A percentile compares a stretch with the other conserved stretches of the same genome.
Evolutionary conservation across 1,284 basidiomycete genomes (phyloP).

Genomic region (Fomitopsis palustris): DNA sequence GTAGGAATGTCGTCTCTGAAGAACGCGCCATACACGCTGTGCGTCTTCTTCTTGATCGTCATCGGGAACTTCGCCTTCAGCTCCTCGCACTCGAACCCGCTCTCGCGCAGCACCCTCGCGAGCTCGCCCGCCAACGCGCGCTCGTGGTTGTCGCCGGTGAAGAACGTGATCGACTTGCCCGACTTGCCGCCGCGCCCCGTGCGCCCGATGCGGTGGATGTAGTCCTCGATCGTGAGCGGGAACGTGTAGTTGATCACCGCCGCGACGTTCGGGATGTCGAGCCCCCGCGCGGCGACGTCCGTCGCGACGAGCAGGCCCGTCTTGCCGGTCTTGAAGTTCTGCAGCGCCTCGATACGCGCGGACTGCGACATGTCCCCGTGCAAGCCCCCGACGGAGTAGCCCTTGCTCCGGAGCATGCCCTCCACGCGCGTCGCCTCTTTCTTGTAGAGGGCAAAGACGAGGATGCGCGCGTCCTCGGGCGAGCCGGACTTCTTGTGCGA

Average conservation of each 20-base stretch:
- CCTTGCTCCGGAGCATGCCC: slow-evolving; percentile 72
- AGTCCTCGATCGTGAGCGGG: slow-evolving; percentile 94
- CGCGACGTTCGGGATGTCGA: slow-evolving; percentile 96
- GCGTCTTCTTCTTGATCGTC: slow-evolving; percentile 96
- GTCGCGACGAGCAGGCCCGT: slow-evolving; percentile 92
- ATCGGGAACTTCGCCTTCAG: slow-evolving; percentile 86
- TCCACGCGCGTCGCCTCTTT: slow-evolving; percentile 94
- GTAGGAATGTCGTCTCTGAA: slow-evolving; percentile 77
- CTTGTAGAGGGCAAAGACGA: slow-evolving; percentile 98
- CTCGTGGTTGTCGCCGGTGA: slow-evolving; percentile 88
- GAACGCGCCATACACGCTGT: slow-evolving; percentile 82
- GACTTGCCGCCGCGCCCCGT: slow-evolving; percentile 91
- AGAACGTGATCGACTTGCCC: slow-evolving; percentile 96
- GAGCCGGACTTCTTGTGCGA: slow-evolving; percentile 62
- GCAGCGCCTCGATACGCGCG: slow-evolving; percentile 83
- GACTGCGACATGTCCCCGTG: slow-evolving; percentile 93
- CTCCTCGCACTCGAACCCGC: slow-evolving; percentile 76
- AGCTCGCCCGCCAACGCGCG: slow-evolving; percentile 90
- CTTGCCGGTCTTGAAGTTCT: slow-evolving; percentile 85
- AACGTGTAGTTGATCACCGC: slow-evolving; percentile 96
- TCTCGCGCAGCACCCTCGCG: slow-evolving; percentile 88
- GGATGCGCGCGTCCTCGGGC: slow-evolving; percentile 65
- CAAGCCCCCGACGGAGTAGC: slow-evolving; percentile 84
- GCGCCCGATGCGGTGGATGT: slow-evolving; percentile 95
- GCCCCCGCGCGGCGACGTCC: slow-evolving; percentile 94